These are phyloP conservation scores for Capronia americana DNA, from an alignment of 2,329 filamentous ascomycete species.

Conservation along the genomic window DNA sequence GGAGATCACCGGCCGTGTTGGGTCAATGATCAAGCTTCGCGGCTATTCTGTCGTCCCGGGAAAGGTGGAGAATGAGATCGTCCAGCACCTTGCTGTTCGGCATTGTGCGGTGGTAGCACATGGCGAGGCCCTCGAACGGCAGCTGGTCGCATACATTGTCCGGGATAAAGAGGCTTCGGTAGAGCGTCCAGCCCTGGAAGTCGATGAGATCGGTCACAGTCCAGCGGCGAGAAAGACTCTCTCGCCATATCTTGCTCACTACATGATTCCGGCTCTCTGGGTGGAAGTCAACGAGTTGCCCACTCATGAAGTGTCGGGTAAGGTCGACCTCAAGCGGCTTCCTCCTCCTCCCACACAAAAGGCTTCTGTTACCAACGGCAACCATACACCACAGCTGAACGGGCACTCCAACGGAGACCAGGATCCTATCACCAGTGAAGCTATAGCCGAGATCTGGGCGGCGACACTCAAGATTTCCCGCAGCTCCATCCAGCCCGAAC, in stretches of 20 bases:
- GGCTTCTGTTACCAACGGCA: conserved; percentile 44
- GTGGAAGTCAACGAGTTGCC: conserved; percentile 73
- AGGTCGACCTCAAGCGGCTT: conserved; percentile 74
- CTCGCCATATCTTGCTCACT: conserved; percentile 72
- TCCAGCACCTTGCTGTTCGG: conserved; percentile 71
- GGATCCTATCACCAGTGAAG: conserved; percentile 69
- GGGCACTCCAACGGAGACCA: conserved; percentile 57
- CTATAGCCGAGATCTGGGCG: conserved; percentile 75
- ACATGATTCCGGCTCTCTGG: conserved; percentile 84
- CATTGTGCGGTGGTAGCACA: conserved; percentile 75
- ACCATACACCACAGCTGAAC: conserved; percentile 37
- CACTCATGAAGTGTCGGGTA: conserved; percentile 79
- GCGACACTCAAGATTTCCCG: conserved; percentile 70
- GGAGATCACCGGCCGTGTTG: conserved; percentile 77
- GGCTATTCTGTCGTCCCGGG: conserved; percentile 79
- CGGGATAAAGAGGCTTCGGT: conserved; percentile 65
- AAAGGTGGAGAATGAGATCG: conserved; percentile 76
- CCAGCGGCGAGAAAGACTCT: conserved; percentile 70
- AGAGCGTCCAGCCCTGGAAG: conserved; percentile 66
- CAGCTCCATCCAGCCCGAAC: conserved; percentile 68
- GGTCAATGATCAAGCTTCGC: conserved; percentile 80
- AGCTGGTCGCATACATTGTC: conserved; percentile 78
- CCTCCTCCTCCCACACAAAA: conserved; percentile 67
- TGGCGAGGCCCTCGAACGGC: conserved; percentile 76
- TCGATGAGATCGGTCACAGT: conserved; percentile 75